Evolutionary conservation across 2,329 filamentous ascomycete species (phyloP).

Genomic region (Amylocarpus encephaloides): DNA sequence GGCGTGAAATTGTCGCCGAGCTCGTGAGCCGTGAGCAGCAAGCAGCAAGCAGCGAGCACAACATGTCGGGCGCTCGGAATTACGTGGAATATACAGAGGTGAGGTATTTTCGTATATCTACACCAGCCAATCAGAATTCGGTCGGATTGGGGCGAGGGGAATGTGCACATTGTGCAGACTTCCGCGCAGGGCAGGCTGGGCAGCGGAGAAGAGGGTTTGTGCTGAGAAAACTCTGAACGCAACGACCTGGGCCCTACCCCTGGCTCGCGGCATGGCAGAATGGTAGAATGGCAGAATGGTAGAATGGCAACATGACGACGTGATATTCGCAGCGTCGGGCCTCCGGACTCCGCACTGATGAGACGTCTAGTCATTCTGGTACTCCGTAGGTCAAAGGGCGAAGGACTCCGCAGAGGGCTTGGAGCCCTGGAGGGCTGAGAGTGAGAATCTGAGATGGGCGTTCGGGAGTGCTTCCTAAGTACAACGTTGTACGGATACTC

Average conservation of each 20-base stretch:
- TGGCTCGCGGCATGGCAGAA: background rate
- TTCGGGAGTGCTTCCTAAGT: background rate
- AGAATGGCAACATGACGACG: background rate
- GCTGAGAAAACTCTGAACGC: slow-evolving; percentile 1
- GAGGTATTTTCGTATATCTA: no score
- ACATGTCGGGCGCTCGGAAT: no score
- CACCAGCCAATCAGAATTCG: slow-evolving; percentile 6
- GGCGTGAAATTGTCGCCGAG: no score
- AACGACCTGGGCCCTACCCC: background rate
- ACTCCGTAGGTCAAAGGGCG: no score
- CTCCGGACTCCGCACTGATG: background rate
- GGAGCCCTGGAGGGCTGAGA: no score
- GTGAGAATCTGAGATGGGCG: background rate
- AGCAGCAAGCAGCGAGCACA: no score
- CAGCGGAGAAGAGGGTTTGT: slow-evolving; percentile 1
- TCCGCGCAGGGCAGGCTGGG: slow-evolving; percentile 3
- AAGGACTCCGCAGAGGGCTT: no score
- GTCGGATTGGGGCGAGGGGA: slow-evolving; percentile 5
- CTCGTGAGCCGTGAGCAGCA: no score
- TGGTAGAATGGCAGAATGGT: no score
- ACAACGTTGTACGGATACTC: no score
- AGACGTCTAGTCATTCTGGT: background rate
- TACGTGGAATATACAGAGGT: no score
- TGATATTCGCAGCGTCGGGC: background rate
- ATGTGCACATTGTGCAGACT: slow-evolving; percentile 9